A percentile compares a stretch with the other conserved stretches of the same genome.
Evolutionary conservation across 176 grass and related monocot genomes (phyloP).

Genomic region (Lolium rigidum): DNA sequence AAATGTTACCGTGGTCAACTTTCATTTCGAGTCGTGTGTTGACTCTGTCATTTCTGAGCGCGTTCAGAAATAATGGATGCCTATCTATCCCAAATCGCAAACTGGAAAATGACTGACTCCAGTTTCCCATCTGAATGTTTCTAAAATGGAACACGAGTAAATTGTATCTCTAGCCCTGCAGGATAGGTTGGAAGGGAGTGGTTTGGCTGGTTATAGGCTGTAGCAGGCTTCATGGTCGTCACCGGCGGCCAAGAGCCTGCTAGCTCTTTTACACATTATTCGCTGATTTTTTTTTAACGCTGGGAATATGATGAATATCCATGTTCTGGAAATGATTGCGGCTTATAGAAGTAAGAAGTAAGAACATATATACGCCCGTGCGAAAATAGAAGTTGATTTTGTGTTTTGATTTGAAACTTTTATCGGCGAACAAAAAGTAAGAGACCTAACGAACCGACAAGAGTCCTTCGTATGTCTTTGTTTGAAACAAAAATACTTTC

Average conservation of each 20-base stretch:
- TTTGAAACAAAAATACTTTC: too few species aligned
- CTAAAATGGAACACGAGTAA: background rate
- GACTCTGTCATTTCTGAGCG: background rate
- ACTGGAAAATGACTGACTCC: conserved; percentile 2
- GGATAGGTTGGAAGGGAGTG: background rate
- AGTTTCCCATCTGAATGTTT: background rate
- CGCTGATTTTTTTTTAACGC: too few species aligned
- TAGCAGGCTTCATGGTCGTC: background rate
- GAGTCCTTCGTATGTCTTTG: too few species aligned
- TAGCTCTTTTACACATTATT: background rate
- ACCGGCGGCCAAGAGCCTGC: background rate
- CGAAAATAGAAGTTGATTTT: too few species aligned
- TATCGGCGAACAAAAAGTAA: too few species aligned
- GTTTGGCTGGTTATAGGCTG: background rate
- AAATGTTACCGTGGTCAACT: background rate
- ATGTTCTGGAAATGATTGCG: background rate
- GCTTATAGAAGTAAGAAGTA: background rate
- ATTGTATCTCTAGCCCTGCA: background rate
- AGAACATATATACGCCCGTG: too few species aligned
- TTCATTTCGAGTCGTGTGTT: background rate
- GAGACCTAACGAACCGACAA: too few species aligned
- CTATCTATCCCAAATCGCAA: background rate
- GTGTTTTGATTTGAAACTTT: too few species aligned
- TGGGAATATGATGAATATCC: background rate
- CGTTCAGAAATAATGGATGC: background rate